Base-by-base conservation (phyloP, 2,329 filamentous ascomycete genomes). In the Ambrosiella cleistominuta region DNA sequence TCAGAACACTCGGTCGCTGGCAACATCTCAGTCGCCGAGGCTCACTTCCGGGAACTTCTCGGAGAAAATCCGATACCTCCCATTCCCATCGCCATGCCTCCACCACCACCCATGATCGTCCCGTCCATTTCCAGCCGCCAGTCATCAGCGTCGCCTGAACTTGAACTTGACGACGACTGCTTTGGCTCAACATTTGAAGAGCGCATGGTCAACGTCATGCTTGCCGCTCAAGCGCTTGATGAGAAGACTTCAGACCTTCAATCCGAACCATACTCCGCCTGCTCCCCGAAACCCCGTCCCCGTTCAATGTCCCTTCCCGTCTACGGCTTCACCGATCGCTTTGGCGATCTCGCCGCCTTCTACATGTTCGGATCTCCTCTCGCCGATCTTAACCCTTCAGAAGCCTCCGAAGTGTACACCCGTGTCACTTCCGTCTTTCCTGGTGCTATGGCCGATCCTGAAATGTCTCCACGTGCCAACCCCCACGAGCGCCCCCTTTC, bases 191-290 rank as follows among this genome's bases (percentile, higher is more conserved):
- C 57, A 1, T 57, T 58, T 38, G 67, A 72, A 45, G 77, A 81
- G 63, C 76, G 77, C 50, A 75, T 73, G 59, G 73, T 71, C 19
- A 71, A 69, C 63, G 78, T 78, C 40, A 82, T 81, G 77, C 71
- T 75, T 63, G 78, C 77, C 13, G 79, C 79, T 7, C 79, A 82
- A 58, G 75, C 74, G 1, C 70, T 82, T 42, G 76, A 82, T 63
- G 71, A 71, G 57, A 70, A 78, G 62, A 81, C 78, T 0, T 77
- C 74, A 53, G 74, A 68, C 19, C 66, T 81, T n/a, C 77, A 82
- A 61, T 70, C 71, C 0, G 69, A 64, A 53, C 65, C 77, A n/a
- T 75, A 77, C 54, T 67, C 78, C 42, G 72, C 72, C 1, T 63
- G 63, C 1, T 62, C 62, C 13, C 38, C 62, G 12, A 67, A 68